Base-by-base conservation (phyloP, 106 monocot genomes). In the Apostasia ramifera region DNA sequence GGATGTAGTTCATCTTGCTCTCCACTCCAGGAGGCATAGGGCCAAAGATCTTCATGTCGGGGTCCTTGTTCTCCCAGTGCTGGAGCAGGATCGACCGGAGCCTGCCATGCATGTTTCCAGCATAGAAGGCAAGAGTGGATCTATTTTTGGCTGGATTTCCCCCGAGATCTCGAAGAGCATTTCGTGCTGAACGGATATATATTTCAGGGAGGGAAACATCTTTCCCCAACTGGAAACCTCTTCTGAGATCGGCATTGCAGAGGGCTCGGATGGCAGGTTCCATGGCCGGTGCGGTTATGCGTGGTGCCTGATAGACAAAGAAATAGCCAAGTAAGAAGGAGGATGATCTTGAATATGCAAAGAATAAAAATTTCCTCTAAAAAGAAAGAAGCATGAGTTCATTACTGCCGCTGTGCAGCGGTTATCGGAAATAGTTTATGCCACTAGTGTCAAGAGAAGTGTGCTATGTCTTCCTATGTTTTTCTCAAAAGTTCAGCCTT, bases 71-170 rank as follows among this genome's bases (percentile, higher is more conserved):
- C 77, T 86, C 71, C 90, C 90, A 91, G 67, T 86, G 69, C 55
- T 79, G 50, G 7, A 91, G 75, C 8, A 91, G 76, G 43, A 81
- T 53, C 0, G 81, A 67, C 9, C 92, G 78, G 39, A 88, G 76
- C 43, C 74, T 53, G 1, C 92, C 92, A 71, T 92, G 92, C 74
- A 81, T 76, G 58, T 83, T 79, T 7, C 92, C 92, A 9, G 92
- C 82, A 66, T 71, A 92, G 76, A 92, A 92, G 40, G 86, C 86
- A 1, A 91, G 79, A 3, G 67, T 86, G 2, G 76, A 47, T 2
- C 91, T 57, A 10, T 75, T 40, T 8, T 62, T 46, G 0, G 78
- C 68, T 11, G 83, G 74, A 45, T 56, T 59, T 70, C 87, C 87
- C 0, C 87, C 87, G 2, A 83, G 71, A 52, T 88, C 75, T 55